Conservation (phyloP, 441 rosid genomes). For the Erodium chrysanthum region DNA sequence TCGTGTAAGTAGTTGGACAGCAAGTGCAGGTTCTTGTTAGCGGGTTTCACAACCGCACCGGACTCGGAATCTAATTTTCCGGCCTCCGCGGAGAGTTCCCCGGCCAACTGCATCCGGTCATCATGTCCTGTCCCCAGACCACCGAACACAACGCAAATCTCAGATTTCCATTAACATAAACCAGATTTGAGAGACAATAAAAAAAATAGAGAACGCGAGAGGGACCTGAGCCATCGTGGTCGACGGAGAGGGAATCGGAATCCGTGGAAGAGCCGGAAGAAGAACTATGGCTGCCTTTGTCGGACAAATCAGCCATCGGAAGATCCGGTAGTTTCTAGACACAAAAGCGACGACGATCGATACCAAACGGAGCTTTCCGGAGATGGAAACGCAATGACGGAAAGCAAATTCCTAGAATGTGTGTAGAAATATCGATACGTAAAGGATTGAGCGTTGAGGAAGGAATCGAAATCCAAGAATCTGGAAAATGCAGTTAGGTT, state of each 20-base stretch:
- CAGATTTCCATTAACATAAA: background rate
- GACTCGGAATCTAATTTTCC: slow-evolving; percentile 19
- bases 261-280: background rate
- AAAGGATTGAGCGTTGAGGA: too few species aligned
- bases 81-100: background rate
- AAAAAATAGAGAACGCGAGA: background rate
- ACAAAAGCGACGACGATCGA: too few species aligned
- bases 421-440: too few species aligned
- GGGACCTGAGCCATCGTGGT: background rate
- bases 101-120: background rate
- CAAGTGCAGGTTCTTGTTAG: slow-evolving; percentile 18
- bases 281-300: background rate
- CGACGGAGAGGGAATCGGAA: background rate
- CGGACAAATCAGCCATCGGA: background rate
- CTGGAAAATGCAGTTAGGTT: too few species aligned
- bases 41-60: slow-evolving; percentile 11
- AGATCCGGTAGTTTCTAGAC: too few species aligned
- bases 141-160: background rate
- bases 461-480: too few species aligned
- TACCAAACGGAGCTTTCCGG: too few species aligned
- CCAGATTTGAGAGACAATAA: background rate
- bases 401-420: too few species aligned
- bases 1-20: slow-evolving; percentile 34
- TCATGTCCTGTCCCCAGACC: background rate
- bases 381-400: too few species aligned